phyloP scores from a whole-genome alignment of 331 rosid genomes.

The Saraca asoca region DNA sequence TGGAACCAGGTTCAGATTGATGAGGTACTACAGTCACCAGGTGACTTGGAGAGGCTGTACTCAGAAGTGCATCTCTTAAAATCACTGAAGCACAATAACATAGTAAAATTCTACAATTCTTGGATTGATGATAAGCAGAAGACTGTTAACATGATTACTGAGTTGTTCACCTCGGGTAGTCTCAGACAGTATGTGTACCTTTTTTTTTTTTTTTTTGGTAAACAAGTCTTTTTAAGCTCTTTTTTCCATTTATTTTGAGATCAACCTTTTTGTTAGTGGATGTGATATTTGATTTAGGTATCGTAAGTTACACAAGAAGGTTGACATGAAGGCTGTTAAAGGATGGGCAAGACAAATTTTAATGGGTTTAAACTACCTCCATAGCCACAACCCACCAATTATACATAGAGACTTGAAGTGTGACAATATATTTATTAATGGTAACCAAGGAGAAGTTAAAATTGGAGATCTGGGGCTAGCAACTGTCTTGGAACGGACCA shows the following conservation, averaged over 20 bases:
- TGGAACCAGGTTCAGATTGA: conserved; percentile 79
- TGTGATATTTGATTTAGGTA: conserved; percentile 47
- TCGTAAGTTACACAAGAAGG: conserved; percentile 50
- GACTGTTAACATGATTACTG: conserved; percentile 85
- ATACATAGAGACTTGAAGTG: conserved; percentile 61
- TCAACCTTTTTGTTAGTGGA: conserved; percentile 43
- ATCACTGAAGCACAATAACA: conserved; percentile 62
- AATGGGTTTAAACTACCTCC: conserved; percentile 53
- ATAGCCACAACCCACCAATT: conserved; percentile 49
- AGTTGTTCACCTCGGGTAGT: conserved; percentile 84
- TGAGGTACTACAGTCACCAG: conserved; percentile 68
- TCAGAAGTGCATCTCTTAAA: conserved; percentile 81
- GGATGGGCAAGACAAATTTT: conserved; percentile 59
- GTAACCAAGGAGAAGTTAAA: conserved; percentile 63
- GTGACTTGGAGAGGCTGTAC: conserved; percentile 70
- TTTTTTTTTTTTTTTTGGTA: no score
- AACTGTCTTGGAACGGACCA: conserved; percentile 46
- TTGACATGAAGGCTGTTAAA: conserved; percentile 53
- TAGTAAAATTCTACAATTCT: conserved; percentile 69
- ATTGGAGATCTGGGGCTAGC: conserved; percentile 58
- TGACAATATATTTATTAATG: conserved; percentile 58
- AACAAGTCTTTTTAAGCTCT: conserved; percentile 5
- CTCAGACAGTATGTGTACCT: conserved; percentile 67
- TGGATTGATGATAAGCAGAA: conserved; percentile 78
- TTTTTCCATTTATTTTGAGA: conserved; percentile 24